Evolutionary conservation across 2,329 filamentous ascomycete species (phyloP), one percentile per base, ranked within the genome.

Genomic region (Passalora sequoiae): DNA sequence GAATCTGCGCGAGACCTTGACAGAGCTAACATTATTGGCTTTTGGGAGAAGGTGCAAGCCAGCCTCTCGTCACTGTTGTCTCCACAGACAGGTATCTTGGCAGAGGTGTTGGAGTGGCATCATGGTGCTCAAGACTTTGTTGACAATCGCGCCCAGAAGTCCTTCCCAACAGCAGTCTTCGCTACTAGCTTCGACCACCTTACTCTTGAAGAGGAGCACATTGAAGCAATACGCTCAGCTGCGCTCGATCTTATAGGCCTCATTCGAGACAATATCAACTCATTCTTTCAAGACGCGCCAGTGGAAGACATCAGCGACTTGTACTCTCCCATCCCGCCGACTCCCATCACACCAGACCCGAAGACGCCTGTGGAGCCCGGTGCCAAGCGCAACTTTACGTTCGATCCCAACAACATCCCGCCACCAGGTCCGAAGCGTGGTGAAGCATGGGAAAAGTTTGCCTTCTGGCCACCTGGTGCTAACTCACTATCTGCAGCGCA

Each of bases 401-500:
- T 95, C 47, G 88, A 95, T 59, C 74, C 80, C 0, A 84, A 78
- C 59, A 89, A 86, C 50, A 71, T 86, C 2, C 89, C 88, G 1
- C 81, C 83, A 1, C 81, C 83, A 1, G 87, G 85, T 0, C 86
- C 88, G 0, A 86, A 67, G 4, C 64, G 76, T 55, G 78, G 78
- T 32, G 91, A 89, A 4, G 71, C 83, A 0, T 97, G 89, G 88
- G 92, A 97, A 84, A 91, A 68, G 80, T 92, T 69, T 64, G 91
- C 89, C 0, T 98, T 97, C 66, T 97, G 91, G 89, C 89, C 91
- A 3, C 92, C 91, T 0, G 84, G 86, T 68, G 86, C 89, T 2
- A 97, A 96, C 60, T 89, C 89, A 0, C 71, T 97, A 17, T 94
- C 89, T 46, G 91, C 86, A n/a, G 86, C 91, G 1, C 80, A 94